Evolutionary conservation across 2,329 filamentous ascomycete species (phyloP).

Genomic region (Allantophomopsis lycopodina): DNA sequence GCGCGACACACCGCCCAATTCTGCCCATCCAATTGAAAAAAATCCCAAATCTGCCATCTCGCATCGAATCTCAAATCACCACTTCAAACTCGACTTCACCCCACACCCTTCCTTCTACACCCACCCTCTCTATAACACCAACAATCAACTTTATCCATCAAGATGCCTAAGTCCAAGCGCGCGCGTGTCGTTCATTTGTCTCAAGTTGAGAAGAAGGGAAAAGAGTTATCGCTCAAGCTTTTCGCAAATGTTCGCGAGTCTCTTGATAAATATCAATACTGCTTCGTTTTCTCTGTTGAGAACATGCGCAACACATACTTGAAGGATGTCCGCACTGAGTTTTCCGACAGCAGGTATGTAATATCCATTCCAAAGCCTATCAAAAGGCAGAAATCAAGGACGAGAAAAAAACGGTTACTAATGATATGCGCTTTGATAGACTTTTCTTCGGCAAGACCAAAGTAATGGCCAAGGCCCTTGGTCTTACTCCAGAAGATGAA

Average conservation of each 20-base stretch:
- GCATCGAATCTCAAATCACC: too few species aligned
- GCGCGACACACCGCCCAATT: too few species aligned
- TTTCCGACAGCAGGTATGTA: constrained; percentile 68
- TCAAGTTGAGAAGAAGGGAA: constrained; percentile 84
- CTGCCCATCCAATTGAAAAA: too few species aligned
- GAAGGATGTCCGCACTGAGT: constrained; percentile 76
- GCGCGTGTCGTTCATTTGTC: constrained; percentile 80
- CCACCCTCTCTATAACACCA: background rate
- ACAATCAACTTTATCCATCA: constrained; percentile 3
- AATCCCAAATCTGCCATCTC: too few species aligned
- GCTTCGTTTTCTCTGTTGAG: constrained; percentile 86
- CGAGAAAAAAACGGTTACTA: too few species aligned
- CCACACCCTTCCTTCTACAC: too few species aligned
- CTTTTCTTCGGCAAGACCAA: constrained; percentile 99
- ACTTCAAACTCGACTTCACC: too few species aligned
- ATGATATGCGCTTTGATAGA: constrained; percentile 27
- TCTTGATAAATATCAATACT: constrained; percentile 74
- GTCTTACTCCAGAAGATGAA: constrained; percentile 63
- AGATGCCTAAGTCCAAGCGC: constrained; percentile 95
- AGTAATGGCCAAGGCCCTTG: constrained; percentile 93
- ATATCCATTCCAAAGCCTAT: background rate
- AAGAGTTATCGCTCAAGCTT: constrained; percentile 75
- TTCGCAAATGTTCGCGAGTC: constrained; percentile 80
- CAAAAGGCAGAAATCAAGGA: background rate
- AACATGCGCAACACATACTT: constrained; percentile 98